Evolutionary conservation across 1,284 basidiomycete genomes (phyloP).

Genomic region (Trichosporon sp.): DNA sequence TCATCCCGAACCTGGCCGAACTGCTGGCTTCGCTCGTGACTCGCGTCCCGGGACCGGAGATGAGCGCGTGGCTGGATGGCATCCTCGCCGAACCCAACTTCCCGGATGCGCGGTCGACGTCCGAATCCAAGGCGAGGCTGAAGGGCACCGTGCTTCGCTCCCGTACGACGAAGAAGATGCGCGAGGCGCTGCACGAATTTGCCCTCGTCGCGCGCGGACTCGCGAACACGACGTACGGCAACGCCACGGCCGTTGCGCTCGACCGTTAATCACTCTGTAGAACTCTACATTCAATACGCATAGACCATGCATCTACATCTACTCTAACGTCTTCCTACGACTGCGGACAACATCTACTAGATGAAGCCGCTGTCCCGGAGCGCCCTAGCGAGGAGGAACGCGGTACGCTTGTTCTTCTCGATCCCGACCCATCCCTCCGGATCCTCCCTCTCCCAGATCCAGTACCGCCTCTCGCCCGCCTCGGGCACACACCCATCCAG

Average conservation of each 20-base stretch:
- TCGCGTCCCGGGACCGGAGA: slow-evolving; percentile 62
- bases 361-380: slow-evolving; percentile 30
- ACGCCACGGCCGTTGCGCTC: slow-evolving; percentile 46
- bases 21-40: slow-evolving; percentile 68
- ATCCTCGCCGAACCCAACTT: slow-evolving; percentile 63
- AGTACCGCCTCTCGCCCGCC: slow-evolving; percentile 35
- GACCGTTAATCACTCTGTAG: neutral
- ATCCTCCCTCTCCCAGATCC: slow-evolving; percentile 28
- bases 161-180: slow-evolving; percentile 54
- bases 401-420: slow-evolving; percentile 33
- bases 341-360: slow-evolving; percentile 4
- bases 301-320: slow-evolving; percentile 17
- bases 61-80: slow-evolving; percentile 69
- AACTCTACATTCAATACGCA: neutral
- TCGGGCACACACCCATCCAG: slow-evolving; percentile 46
- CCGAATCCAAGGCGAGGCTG: slow-evolving; percentile 74
- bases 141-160: slow-evolving; percentile 66
- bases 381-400: slow-evolving; percentile 28
- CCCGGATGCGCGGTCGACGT: slow-evolving; percentile 54
- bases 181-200: slow-evolving; percentile 58
- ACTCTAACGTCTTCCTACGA: neutral
- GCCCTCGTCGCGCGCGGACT: slow-evolving; percentile 55
- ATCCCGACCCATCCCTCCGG: slow-evolving; percentile 35
- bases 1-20: slow-evolving; percentile 79
- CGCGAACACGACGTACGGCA: slow-evolving; percentile 56